phyloP scores from a whole-genome alignment of 2,329 filamentous ascomycete genomes.

The Esteya vermicola region DNA sequence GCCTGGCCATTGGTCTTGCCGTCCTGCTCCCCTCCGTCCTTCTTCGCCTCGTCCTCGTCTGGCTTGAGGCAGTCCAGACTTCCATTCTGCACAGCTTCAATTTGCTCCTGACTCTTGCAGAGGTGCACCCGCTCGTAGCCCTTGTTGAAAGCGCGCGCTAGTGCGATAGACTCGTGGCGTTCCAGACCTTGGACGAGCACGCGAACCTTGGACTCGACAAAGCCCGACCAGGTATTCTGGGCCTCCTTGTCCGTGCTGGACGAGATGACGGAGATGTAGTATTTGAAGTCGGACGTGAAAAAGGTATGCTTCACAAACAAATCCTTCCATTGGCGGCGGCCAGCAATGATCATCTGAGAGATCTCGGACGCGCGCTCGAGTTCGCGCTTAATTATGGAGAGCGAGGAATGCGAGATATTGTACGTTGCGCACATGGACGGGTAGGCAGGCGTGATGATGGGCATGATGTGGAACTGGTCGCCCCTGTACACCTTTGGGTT shows the following conservation, averaged over 20 bases:
- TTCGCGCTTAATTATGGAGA: slow-evolving; percentile 70
- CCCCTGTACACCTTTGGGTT: slow-evolving; percentile 79
- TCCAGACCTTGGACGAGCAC: slow-evolving; percentile 75
- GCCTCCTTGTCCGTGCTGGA: slow-evolving; percentile 72
- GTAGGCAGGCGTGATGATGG: slow-evolving; percentile 93
- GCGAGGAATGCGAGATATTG: slow-evolving; percentile 79
- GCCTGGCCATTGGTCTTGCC: background rate
- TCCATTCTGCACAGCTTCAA: slow-evolving; percentile 39
- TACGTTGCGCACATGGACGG: slow-evolving; percentile 97
- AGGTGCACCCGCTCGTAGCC: slow-evolving; percentile 73
- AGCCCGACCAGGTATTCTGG: slow-evolving; percentile 76
- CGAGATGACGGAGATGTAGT: slow-evolving; percentile 81
- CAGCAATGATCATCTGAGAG: slow-evolving; percentile 63
- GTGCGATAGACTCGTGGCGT: slow-evolving; percentile 59
- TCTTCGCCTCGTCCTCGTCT: slow-evolving; percentile 31
- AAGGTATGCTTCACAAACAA: slow-evolving; percentile 85
- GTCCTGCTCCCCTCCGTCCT: slow-evolving; percentile 20
- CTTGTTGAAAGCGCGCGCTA: slow-evolving; percentile 88
- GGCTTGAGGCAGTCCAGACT: slow-evolving; percentile 35
- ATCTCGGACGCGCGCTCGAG: slow-evolving; percentile 65
- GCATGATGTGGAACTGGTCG: slow-evolving; percentile 85
- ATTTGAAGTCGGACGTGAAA: slow-evolving; percentile 86
- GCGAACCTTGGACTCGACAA: slow-evolving; percentile 86
- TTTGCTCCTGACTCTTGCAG: slow-evolving; percentile 38
- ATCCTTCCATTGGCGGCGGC: slow-evolving; percentile 69